These are phyloP conservation scores for Boletus coccyginus DNA, from an alignment of 768 basidiomycete genomes.

Conservation along the genomic window DNA sequence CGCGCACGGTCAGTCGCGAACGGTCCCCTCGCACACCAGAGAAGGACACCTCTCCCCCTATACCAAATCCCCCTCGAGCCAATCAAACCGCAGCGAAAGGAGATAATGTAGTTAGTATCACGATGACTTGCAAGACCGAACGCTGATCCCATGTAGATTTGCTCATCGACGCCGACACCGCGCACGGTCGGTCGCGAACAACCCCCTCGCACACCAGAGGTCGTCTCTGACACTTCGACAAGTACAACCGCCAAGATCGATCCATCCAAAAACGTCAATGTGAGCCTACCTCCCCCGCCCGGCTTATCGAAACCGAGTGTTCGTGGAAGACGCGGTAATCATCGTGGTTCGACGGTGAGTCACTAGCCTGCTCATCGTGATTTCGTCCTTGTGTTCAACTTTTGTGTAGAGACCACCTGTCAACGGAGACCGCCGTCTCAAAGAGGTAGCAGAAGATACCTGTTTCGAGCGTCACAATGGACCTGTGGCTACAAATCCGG, in stretches of 20 bases:
- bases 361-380: not conserved
- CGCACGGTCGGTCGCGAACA: not conserved
- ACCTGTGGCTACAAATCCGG: not conserved
- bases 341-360: constrained; percentile 3
- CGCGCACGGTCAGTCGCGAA: too few species aligned
- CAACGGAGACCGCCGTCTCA: not conserved
- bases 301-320: constrained; percentile 1
- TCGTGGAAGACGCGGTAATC: not conserved
- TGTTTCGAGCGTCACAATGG: constrained; percentile 7
- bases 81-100: not conserved
- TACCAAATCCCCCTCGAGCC: not conserved
- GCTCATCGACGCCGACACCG: constrained; percentile 1
- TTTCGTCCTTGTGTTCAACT: not conserved
- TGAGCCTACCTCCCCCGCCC: constrained; percentile 10
- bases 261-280: not conserved
- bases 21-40: not conserved
- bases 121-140: not conserved
- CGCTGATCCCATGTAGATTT: constrained; percentile 5
- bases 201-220: not conserved
- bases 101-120: constrained; percentile 1
- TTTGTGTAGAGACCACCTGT: constrained; percentile 4
- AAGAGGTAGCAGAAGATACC: not conserved
- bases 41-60: not conserved
- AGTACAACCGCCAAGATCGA: not conserved
- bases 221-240: not conserved